Evolutionary conservation across 768 basidiomycete genomes (phyloP).

Genomic region (Tulasnella sp.): DNA sequence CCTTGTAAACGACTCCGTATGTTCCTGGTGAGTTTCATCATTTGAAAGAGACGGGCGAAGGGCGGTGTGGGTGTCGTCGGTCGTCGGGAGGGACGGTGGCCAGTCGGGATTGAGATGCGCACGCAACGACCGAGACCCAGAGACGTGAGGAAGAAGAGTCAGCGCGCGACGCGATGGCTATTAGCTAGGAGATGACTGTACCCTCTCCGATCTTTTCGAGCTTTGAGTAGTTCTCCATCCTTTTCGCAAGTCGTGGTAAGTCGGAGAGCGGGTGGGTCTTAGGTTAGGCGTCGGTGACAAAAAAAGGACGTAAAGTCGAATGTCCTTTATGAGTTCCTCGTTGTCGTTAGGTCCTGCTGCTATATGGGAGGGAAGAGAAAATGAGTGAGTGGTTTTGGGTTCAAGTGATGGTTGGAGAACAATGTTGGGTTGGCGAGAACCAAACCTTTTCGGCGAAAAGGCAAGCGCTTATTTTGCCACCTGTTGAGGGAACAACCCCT

Average conservation of each 20-base stretch:
- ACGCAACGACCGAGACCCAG: neutral
- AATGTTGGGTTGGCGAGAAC: neutral
- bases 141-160: neutral
- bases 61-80: neutral
- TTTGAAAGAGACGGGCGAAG: neutral
- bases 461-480: neutral
- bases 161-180: neutral
- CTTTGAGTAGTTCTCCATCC: constrained; percentile 71
- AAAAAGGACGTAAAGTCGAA: neutral
- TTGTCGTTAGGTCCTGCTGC: neutral
- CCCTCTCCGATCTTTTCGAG: constrained; percentile 87
- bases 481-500: neutral
- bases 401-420: neutral
- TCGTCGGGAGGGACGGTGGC: neutral
- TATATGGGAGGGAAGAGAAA: neutral
- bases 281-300: neutral
- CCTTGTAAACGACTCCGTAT: constrained; percentile 98
- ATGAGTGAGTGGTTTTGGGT: too few relatives aligned
- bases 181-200: constrained; percentile 34
- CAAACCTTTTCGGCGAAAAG: neutral
- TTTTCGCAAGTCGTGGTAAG: neutral
- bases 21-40: constrained; percentile 47
- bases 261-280: neutral
- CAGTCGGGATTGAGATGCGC: constrained; percentile 7
- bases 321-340: neutral